Evolutionary conservation across 164 flowering plant genomes (phyloP).

Genomic region (Vitis cinerea): DNA sequence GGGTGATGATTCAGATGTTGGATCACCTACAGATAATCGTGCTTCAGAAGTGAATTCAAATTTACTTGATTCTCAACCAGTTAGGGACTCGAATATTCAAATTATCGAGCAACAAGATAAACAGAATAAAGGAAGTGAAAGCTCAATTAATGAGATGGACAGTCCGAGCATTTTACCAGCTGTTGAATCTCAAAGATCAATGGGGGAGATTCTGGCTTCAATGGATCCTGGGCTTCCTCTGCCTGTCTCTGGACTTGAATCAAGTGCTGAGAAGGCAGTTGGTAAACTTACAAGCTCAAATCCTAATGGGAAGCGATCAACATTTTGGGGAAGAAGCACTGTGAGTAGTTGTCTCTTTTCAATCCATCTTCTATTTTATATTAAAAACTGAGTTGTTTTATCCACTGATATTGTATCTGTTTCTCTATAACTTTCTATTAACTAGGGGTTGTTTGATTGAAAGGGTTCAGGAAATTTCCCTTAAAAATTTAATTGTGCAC

Average conservation of each 20-base stretch:
- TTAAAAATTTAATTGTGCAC: too few species aligned
- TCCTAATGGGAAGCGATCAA: slow-evolving; percentile 57
- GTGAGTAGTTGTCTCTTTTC: slow-evolving; percentile 46
- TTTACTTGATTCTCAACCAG: slow-evolving; percentile 27
- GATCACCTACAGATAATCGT: slow-evolving; percentile 41
- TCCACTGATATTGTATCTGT: too few species aligned
- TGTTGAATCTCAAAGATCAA: slow-evolving; percentile 62
- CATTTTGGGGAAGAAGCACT: slow-evolving; percentile 83
- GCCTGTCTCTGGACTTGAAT: slow-evolving; percentile 44
- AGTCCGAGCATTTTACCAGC: slow-evolving; percentile 30
- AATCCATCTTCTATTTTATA: not conserved
- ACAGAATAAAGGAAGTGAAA: slow-evolving; percentile 39
- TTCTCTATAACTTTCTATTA: too few species aligned
- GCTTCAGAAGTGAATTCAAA: slow-evolving; percentile 34
- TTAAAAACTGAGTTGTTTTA: not conserved
- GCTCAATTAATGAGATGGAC: slow-evolving; percentile 32
- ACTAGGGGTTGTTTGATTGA: too few species aligned
- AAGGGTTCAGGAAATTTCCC: too few species aligned
- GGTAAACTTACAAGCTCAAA: slow-evolving; percentile 49
- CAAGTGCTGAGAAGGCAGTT: slow-evolving; percentile 42
- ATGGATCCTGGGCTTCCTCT: slow-evolving; percentile 49
- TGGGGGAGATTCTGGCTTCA: slow-evolving; percentile 76
- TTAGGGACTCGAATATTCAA: slow-evolving; percentile 31
- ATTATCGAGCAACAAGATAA: slow-evolving; percentile 36
- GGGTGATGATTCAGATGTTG: slow-evolving; percentile 66